Conservation (phyloP, 305 asterid genomes). For the Andrographis paniculata region DNA sequence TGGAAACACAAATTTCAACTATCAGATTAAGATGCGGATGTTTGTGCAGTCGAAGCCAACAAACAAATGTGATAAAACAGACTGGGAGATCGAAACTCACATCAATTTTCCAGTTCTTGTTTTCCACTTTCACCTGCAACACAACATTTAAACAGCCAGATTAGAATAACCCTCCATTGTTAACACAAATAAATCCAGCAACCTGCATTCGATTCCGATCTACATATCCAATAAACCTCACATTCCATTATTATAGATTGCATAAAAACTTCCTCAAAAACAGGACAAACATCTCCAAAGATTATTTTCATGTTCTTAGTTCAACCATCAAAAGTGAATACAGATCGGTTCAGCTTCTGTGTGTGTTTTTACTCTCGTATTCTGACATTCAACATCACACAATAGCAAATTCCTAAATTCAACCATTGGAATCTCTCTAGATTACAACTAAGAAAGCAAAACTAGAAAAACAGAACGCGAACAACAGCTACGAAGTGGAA, state of each 20-base stretch:
- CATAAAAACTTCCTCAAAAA: conserved; percentile 1
- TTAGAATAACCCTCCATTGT: conserved; percentile 9
- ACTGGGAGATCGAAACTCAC: conserved; percentile 39
- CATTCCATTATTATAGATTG: conserved; percentile 1
- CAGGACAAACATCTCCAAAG: too few species aligned
- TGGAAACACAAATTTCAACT: conserved; percentile 26
- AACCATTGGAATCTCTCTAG: too few species aligned
- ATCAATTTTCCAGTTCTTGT: conserved; percentile 89
- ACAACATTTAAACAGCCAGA: conserved; percentile 19
- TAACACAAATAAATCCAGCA: not conserved
- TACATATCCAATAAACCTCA: not conserved
- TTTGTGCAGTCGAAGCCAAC: conserved; percentile 14
- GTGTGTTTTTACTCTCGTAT: too few species aligned
- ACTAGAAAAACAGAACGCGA: not conserved
- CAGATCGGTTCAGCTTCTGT: too few species aligned
- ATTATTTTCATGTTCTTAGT: too few species aligned
- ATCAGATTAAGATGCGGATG: too few species aligned
- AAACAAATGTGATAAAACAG: not conserved
- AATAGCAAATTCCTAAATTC: too few species aligned
- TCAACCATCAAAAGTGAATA: too few species aligned
- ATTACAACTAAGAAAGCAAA: too few species aligned
- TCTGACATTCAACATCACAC: too few species aligned
- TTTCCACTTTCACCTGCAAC: conserved; percentile 88
- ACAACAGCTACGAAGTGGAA: not conserved
- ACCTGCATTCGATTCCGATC: not conserved